Evolutionary conservation across 1,284 basidiomycete species (phyloP).

Genomic region (Cryptococcus sp.): DNA sequence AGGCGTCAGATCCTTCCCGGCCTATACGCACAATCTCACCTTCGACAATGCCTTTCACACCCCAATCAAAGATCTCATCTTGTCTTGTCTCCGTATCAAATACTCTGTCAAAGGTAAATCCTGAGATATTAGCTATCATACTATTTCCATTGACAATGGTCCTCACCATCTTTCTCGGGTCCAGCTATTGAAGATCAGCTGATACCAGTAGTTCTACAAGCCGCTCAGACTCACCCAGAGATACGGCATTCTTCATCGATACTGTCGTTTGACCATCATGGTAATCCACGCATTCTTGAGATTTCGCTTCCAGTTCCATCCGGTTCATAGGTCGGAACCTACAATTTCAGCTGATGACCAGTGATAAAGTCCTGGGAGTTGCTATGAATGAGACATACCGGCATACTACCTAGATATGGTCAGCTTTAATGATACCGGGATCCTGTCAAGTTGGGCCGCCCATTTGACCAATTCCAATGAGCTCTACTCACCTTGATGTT

Average conservation of each 20-base stretch:
- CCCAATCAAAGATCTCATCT: slow-evolving; percentile 95
- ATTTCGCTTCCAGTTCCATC: slow-evolving; percentile 82
- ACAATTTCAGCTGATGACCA: neutral
- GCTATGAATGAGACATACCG: slow-evolving; percentile 57
- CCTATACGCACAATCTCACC: slow-evolving; percentile 17
- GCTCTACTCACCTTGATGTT: slow-evolving; percentile 49
- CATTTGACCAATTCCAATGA: neutral
- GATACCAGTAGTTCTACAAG: neutral
- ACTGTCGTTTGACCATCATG: slow-evolving; percentile 75
- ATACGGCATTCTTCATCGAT: slow-evolving; percentile 60
- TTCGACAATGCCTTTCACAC: slow-evolving; percentile 71
- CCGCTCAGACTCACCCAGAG: slow-evolving; percentile 60
- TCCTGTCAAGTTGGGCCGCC: slow-evolving; percentile 1
- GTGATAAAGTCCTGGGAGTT: neutral
- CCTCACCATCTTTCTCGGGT: slow-evolving; percentile 46
- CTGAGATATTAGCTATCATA: slow-evolving; percentile 39
- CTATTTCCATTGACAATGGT: neutral
- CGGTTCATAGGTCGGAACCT: slow-evolving; percentile 95
- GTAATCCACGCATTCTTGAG: slow-evolving; percentile 87
- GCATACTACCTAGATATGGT: slow-evolving; percentile 68
- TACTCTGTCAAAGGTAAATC: slow-evolving; percentile 95
- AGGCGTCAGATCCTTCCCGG: neutral
- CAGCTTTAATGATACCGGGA: neutral
- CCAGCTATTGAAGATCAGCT: slow-evolving; percentile 28
- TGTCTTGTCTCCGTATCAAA: slow-evolving; percentile 92